Evolutionary conservation across 179 eudicot genomes (phyloP), one percentile per base, ranked within the genome.

Genomic region (Camellia oleifera): DNA sequence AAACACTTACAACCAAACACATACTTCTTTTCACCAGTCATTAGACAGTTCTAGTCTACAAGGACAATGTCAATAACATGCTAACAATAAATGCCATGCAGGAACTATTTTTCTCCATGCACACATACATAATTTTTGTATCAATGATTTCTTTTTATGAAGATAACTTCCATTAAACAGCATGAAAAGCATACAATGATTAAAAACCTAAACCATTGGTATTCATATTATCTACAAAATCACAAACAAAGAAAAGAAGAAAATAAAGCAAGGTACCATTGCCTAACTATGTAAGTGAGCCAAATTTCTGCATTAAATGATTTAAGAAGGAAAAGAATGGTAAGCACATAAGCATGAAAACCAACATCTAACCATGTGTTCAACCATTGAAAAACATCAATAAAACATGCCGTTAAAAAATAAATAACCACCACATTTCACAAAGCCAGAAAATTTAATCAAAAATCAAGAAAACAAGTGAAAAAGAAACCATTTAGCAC

Each of bases 1-100:
- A 73, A 54, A 72, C 40, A 54, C 76, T 73, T 20, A 54, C n/a
- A 53, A 72, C 76, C 15, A 52, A 53, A 20, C 56, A 72, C 60
- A 20, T 20, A 23, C 73, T 14, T 64, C 15, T 4, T 18, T 62
- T 62, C 5, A 5, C 46, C 60, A 52, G 18, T 17, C 23, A 72
- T 52, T 11, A 14, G 42, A 12, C 75, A 71, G 7, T 48, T 3
- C 1, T 20, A 10, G 44, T 53, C 45, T 72, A 52, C 45, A 53
- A 7, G 4, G 76, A 23, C 40, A 18, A 9, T 18, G 42, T 23
- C 7, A 72, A 20, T 23, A 73, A 44, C 72, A 53, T 72, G 45
- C 76, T 53, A 12, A 42, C 76, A 71, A 71, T n/a, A 48, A 18
- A 20, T 11, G 61, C 62, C 45, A 60, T 58, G 58, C 48, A 63